Base-by-base conservation (phyloP, 352 stramenopile genomes). In the Pythium coloratum region DNA sequence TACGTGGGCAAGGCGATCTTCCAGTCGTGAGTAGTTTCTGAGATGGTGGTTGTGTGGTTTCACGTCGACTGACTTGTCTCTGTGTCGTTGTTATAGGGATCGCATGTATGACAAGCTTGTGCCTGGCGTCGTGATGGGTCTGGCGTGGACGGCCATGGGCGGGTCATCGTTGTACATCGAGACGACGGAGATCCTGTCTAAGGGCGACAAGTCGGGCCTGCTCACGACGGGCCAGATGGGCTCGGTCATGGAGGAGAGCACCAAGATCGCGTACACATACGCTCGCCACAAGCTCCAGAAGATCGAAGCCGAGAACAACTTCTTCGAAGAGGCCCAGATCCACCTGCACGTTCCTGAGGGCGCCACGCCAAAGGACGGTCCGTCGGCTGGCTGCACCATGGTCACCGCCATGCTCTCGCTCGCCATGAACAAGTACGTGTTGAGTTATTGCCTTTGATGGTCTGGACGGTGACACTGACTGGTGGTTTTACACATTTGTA, bases 91-190 rank as follows among this genome's bases (percentile, higher is more conserved):
- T 47, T 63, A 7, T 71, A 95, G 88, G 56, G 97, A 99, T 70
- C 90, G 97, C 13, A 89, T 99, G 71, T 99, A 99, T 75, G 91
- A 99, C 53, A 96, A 78, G 55, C 69, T 91, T n/a, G 84, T 95
- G 34, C 85, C 91, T 16, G 91, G 98, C 58, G 97, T 99, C 62
- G 97, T 99, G 1, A 99, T 99, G 97, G 98, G 98, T 6, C 81
- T 99, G 44, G 97, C 97, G 0, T 99, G 97, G 93, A 99, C 97
- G 3, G 90, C 95, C 16, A 99, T 99, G 95, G 98, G 98, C 66
- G 98, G 98, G 26, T 95, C 94, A 6, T 97, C 96, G 26, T 76
- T 99, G n/a, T 99, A 99, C 76, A 99, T 99, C 75, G 98, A 99
- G 82, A 95, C 87, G 7, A 94, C 81, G 0, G 77, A 81, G 54